Conservation (phyloP, 2,329 filamentous ascomycete species). For the Exophiala sp. region DNA sequence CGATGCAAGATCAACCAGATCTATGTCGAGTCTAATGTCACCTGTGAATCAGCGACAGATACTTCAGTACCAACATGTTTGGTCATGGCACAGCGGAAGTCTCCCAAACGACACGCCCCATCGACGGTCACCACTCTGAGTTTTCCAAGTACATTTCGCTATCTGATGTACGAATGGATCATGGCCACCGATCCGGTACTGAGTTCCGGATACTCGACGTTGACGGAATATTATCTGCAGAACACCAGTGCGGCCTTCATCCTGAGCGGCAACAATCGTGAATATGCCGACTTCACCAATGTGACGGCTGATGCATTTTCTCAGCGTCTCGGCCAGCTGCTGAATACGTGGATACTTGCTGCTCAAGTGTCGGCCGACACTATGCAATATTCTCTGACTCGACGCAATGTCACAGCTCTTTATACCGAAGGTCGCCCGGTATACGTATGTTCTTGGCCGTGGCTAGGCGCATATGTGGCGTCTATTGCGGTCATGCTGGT, state of each 20-base stretch:
- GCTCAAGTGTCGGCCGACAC: constrained; percentile 14
- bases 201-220: constrained; percentile 16
- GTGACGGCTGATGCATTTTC: constrained; percentile 21
- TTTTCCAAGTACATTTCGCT: constrained; percentile 14
- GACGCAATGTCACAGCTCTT: constrained; percentile 3
- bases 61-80: constrained; percentile 10
- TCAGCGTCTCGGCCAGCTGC: constrained; percentile 21
- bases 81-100: constrained; percentile 13
- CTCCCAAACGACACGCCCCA: constrained; percentile 10
- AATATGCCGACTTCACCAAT: constrained; percentile 19
- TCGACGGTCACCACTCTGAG: constrained; percentile 18
- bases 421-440: constrained; percentile 9
- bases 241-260: constrained; percentile 18
- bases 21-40: constrained; percentile 20
- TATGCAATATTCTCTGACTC: constrained; percentile 8
- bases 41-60: constrained; percentile 7
- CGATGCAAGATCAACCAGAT: constrained; percentile 20
- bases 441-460: constrained; percentile 15
- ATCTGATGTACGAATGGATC: constrained; percentile 11
- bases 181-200: constrained; percentile 15
- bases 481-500: constrained; percentile 19
- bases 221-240: constrained; percentile 21
- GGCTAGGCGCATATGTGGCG: constrained; percentile 14
- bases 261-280: constrained; percentile 15
- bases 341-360: constrained; percentile 21